Evolutionary conservation across 179 eudicot genomes (phyloP).

Genomic region (Beta lomatogona): DNA sequence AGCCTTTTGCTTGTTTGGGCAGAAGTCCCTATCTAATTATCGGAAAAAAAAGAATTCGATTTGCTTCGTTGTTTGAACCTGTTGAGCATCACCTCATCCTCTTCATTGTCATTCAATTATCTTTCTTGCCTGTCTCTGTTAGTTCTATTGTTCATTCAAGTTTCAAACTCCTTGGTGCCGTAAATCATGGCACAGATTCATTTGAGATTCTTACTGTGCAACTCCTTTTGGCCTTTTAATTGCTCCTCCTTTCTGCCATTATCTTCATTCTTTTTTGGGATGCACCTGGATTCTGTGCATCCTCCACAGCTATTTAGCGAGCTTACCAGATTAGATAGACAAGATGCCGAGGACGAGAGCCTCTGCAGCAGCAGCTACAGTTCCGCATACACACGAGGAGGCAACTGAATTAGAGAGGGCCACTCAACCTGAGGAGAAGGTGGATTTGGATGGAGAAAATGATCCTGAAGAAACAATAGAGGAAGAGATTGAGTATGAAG

Average conservation of each 20-base stretch:
- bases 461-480: slow-evolving; percentile 74
- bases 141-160: slow-evolving; percentile 50
- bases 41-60: slow-evolving; percentile 34
- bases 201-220: slow-evolving; percentile 70
- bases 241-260: slow-evolving; percentile 59
- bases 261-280: slow-evolving; percentile 68
- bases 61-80: slow-evolving; percentile 61
- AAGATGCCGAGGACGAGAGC: slow-evolving; percentile 90
- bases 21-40: slow-evolving; percentile 41
- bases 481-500: slow-evolving; percentile 73
- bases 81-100: slow-evolving; percentile 55
- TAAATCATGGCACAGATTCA: slow-evolving; percentile 72
- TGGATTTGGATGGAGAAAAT: slow-evolving; percentile 64
- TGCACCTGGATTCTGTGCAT: slow-evolving; percentile 75
- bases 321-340: slow-evolving; percentile 46
- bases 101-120: slow-evolving; percentile 51
- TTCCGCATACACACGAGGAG: slow-evolving; percentile 45
- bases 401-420: slow-evolving; percentile 48
- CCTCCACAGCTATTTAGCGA: slow-evolving; percentile 66
- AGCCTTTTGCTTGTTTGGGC: slow-evolving; percentile 33
- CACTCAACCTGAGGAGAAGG: slow-evolving; percentile 57
- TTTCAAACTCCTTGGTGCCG: slow-evolving; percentile 61
- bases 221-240: slow-evolving; percentile 81
- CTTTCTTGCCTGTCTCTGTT: slow-evolving; percentile 63
- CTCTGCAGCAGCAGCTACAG: slow-evolving; percentile 44